Base-by-base conservation (phyloP, 441 rosid species). In the Eruca vesicaria region DNA sequence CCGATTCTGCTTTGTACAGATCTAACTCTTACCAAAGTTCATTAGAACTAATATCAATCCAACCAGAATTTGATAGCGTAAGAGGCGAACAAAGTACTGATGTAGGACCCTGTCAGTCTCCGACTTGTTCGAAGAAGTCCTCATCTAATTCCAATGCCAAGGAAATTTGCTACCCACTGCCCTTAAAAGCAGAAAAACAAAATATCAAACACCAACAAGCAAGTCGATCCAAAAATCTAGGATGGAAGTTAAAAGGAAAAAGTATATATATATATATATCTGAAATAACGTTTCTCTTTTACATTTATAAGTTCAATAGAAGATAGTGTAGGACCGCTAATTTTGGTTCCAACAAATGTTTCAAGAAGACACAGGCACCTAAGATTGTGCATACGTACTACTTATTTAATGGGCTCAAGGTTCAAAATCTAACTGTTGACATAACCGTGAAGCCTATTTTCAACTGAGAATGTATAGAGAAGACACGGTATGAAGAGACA, bases 141-240 rank as follows among this genome's bases (percentile, higher is more conserved):
- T 85, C 76, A 58, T 84, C 90, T 84, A 92, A 78, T 65, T 86
- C 79, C 80, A 92, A 59, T 58, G 94, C 92, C 83, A 90, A 15
- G n/a, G 97, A 97, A 78, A 90, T 31, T 82, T 81, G 43, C 59
- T 84, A 66, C 86, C 94, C 32, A 79, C 87, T 55, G 83, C 80
- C 78, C 97, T 89, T 73, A n/a, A 73, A n/a, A 45, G 63, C 60
- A 84, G 52, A 62, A 79, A 55, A 31, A 41, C 31, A 76, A 58
- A 65, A 41, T 70, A n/a, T 9, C 3, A 69, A 14, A 53, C 48
- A 57, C 73, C 73, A 19, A 62, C 63, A 48, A 67, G 33, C 28
- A 62, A 36, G 35, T 10, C 31, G 9, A 61, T 60, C 26, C 7
- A 43, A 15, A 6, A 43, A 43, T 5, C 16, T 43, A n/a, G 14